These are phyloP conservation scores for Ampelocalamus luodianensis DNA, from an alignment of 176 grass and related monocot genomes.

Conservation along the genomic window DNA sequence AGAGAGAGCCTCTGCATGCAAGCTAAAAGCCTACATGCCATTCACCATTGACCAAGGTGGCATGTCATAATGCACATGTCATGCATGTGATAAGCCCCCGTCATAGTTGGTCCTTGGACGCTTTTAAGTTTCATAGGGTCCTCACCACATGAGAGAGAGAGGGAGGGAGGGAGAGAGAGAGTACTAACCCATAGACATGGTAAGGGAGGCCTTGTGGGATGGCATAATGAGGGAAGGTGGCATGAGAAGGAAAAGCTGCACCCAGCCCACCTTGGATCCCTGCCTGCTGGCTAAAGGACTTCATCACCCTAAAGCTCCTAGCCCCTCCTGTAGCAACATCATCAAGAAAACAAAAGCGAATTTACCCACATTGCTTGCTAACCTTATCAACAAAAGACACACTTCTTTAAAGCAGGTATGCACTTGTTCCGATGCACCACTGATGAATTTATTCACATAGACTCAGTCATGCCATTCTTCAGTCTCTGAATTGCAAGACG, in stretches of 20 bases:
- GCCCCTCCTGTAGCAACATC: slow-evolving; percentile 60
- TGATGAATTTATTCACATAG: slow-evolving; percentile 32
- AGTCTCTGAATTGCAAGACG: slow-evolving; percentile 35
- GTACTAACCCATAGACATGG: slow-evolving; percentile 79
- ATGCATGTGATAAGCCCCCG: slow-evolving; percentile 61
- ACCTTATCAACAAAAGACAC: slow-evolving; percentile 36
- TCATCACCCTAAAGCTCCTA: slow-evolving; percentile 83
- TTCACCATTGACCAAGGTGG: slow-evolving; percentile 67
- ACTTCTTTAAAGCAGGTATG: slow-evolving; percentile 26
- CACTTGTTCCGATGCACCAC: slow-evolving; percentile 13
- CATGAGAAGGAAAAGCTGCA: slow-evolving; percentile 79
- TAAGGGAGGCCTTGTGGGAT: slow-evolving; percentile 92
- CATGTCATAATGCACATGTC: slow-evolving; percentile 75
- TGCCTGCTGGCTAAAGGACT: slow-evolving; percentile 81
- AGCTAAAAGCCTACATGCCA: slow-evolving; percentile 46
- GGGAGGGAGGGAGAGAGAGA: slow-evolving; percentile 6
- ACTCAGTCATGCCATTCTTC: slow-evolving; percentile 2
- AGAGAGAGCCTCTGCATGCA: slow-evolving; percentile 19
- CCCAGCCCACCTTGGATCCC: slow-evolving; percentile 74
- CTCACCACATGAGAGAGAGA: slow-evolving; percentile 3
- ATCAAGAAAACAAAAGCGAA: slow-evolving; percentile 5
- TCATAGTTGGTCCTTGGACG: slow-evolving; percentile 39
- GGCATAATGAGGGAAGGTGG: slow-evolving; percentile 95
- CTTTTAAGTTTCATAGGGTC: slow-evolving; percentile 28
- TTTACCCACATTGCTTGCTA: slow-evolving; percentile 39